Percentiles rank a stretch among this genome's conserved stretches.
Conservation (phyloP, 805 yeast species). For the Candida sakaeoensis region DNA sequence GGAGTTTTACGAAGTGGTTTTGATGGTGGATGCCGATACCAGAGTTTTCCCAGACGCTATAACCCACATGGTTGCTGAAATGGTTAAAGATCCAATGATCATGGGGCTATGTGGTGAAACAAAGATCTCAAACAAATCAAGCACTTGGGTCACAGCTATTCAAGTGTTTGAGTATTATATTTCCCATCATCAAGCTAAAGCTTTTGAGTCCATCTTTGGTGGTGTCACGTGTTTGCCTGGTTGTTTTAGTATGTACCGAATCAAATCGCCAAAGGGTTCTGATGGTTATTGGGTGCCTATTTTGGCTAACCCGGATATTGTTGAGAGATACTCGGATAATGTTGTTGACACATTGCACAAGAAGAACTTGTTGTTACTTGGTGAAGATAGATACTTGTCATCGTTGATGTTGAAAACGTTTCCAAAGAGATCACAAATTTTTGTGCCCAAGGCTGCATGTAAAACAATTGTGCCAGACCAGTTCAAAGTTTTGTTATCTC, state of each 20-base stretch:
- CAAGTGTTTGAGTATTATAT: constrained; percentile 93
- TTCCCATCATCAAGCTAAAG: constrained; percentile 92
- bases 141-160: constrained; percentile 87
- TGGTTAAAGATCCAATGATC: constrained; percentile 79
- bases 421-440: constrained; percentile 83
- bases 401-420: constrained; percentile 84
- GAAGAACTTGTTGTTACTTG: constrained; percentile 78
- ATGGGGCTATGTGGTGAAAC: constrained; percentile 98
- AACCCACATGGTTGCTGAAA: constrained; percentile 85
- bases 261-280: constrained; percentile 79
- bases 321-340: constrained; percentile 85
- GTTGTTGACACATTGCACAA: constrained; percentile 79
- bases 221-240: constrained; percentile 96
- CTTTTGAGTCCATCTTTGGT: constrained; percentile 92
- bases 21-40: constrained; percentile 96
- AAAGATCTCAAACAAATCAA: constrained; percentile 76
- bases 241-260: constrained; percentile 88
- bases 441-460: constrained; percentile 88
- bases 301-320: constrained; percentile 88
- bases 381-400: constrained; percentile 85
- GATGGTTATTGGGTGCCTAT: constrained; percentile 86
- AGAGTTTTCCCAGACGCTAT: constrained; percentile 81
- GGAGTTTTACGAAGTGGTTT: constrained; percentile 71
- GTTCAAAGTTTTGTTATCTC: constrained; percentile 77
- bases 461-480: constrained; percentile 86